Evolutionary conservation across 306 rosid species (phyloP).

Genomic region (Cucumis melo): DNA sequence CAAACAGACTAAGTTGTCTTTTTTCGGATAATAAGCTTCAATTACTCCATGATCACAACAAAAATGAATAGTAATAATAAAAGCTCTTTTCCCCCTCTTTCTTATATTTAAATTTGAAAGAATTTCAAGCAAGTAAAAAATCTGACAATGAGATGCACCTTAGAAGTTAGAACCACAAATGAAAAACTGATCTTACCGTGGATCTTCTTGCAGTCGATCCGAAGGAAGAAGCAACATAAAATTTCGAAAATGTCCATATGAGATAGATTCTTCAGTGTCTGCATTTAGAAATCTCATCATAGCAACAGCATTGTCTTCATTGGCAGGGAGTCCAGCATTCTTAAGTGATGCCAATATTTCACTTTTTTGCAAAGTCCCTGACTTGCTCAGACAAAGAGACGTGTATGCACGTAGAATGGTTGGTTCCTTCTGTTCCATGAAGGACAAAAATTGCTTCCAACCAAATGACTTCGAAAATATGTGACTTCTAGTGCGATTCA

Average conservation of each 20-base stretch:
- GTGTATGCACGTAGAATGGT: constrained; percentile 99
- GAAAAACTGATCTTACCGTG: constrained; percentile 53
- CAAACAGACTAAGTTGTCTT: background rate
- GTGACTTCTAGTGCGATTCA: constrained; percentile 89
- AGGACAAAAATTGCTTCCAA: constrained; percentile 87
- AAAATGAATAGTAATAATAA: background rate
- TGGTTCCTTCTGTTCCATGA: constrained; percentile 98
- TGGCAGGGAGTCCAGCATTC: constrained; percentile 92
- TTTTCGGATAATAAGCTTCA: background rate
- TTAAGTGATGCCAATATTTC: constrained; percentile 77
- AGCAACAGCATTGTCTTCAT: constrained; percentile 95
- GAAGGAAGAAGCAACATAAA: constrained; percentile 98
- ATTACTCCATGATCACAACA: background rate
- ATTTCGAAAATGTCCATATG: constrained; percentile 96
- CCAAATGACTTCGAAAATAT: constrained; percentile 90
- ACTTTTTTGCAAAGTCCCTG: constrained; percentile 94
- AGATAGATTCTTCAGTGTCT: constrained; percentile 80
- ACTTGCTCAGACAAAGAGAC: constrained; percentile 88
- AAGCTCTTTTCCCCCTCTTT: background rate
- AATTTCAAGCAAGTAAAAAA: background rate
- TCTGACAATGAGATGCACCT: background rate
- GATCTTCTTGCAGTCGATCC: constrained; percentile 96
- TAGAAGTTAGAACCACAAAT: background rate
- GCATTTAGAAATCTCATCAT: constrained; percentile 98
- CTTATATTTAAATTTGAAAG: background rate